A percentile compares a stretch with the other conserved stretches of the same genome.
Conservation (phyloP, 352 stramenopile genomes). For the Discostella stelligera region DNA sequence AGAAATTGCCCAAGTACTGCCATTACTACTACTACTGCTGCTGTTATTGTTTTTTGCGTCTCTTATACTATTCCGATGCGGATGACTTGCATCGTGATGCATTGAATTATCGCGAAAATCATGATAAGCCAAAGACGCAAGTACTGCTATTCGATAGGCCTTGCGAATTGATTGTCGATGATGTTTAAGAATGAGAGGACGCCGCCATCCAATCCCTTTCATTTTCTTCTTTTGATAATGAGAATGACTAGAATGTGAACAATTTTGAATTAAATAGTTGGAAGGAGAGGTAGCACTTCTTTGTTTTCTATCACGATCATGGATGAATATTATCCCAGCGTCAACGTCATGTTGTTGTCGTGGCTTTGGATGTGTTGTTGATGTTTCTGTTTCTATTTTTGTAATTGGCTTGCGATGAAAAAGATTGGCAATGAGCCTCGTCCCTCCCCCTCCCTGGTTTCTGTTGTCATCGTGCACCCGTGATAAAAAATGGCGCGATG, state of each 20-base stretch:
- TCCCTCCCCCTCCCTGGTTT: neutral
- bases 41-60: neutral
- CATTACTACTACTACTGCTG: too few species aligned
- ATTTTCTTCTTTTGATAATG: neutral
- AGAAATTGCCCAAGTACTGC: constrained; percentile 3
- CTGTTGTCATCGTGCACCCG: neutral
- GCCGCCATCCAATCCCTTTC: neutral
- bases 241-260: neutral
- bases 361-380: too few species aligned
- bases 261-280: neutral
- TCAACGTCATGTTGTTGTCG: neutral
- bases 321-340: neutral
- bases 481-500: too few species aligned
- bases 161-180: constrained; percentile 2
- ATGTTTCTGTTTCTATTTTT: neutral
- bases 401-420: neutral
- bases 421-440: neutral
- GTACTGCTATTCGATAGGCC: constrained; percentile 53
- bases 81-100: neutral
- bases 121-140: constrained; percentile 47
- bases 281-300: neutral
- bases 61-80: constrained; percentile 3
- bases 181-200: neutral
- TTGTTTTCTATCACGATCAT: neutral
- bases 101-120: constrained; percentile 42